Evolutionary conservation across 169 alveolate genomes (phyloP).

Genomic region (Cardiosporidium cionae): DNA sequence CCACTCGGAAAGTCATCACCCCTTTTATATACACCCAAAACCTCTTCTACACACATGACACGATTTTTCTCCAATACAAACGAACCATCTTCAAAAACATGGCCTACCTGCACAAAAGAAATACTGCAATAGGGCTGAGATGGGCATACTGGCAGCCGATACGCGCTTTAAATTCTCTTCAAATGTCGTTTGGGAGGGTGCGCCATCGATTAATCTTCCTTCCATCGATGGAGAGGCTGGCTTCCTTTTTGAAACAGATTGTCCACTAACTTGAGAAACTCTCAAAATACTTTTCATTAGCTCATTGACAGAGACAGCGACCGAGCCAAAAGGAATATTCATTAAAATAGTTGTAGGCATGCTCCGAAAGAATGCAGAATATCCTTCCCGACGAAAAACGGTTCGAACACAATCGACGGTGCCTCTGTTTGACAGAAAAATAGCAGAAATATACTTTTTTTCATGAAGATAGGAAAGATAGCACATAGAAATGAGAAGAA

Average conservation of each 20-base stretch:
- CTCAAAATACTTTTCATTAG: constrained; percentile 59
- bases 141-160: not conserved
- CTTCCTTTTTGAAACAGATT: not conserved
- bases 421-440: constrained; percentile 6
- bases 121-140: constrained; percentile 4
- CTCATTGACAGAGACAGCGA: constrained; percentile 84
- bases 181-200: too few relatives aligned
- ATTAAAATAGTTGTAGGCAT: constrained; percentile 86
- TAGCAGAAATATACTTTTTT: not conserved
- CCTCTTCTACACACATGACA: too few relatives aligned
- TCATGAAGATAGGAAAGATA: not conserved
- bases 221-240: too few relatives aligned
- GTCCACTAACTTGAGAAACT: not conserved
- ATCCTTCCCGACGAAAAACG: constrained; percentile 77
- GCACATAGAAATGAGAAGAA: not conserved
- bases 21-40: too few relatives aligned
- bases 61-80: not conserved
- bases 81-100: too few relatives aligned
- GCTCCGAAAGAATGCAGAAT: constrained; percentile 75
- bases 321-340: constrained; percentile 89
- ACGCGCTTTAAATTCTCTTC: too few relatives aligned
- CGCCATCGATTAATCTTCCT: too few relatives aligned
- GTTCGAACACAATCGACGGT: constrained; percentile 44
- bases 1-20: too few relatives aligned
- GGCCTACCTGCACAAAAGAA: constrained; percentile 32